Conservation (phyloP, 441 rosid species). For the Syzygium syzygioides region DNA sequence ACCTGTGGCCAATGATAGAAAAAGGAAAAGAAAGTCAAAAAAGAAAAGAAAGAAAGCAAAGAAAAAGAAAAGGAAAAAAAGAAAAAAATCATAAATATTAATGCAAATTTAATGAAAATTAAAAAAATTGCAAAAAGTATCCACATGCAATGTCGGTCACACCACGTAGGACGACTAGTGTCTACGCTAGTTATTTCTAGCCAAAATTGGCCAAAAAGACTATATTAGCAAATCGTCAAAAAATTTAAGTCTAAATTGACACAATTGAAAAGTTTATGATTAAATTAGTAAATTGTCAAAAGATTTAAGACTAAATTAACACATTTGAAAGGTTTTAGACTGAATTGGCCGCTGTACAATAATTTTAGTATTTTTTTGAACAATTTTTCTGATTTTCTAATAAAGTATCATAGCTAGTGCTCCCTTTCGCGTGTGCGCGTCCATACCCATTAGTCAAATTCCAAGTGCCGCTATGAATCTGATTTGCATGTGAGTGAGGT, state of each 20-base stretch:
- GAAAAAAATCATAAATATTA: background rate
- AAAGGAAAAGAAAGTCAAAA: background rate
- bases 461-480: background rate
- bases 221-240: background rate
- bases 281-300: background rate
- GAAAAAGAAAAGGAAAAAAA: background rate
- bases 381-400: background rate
- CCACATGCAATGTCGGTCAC: background rate
- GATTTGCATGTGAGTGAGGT: background rate
- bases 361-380: background rate
- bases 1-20: background rate
- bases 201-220: background rate
- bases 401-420: background rate
- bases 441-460: background rate
- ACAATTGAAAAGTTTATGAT: rapidly evolving
- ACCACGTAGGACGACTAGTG: too few relatives aligned
- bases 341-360: background rate
- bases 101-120: too few relatives aligned
- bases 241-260: background rate
- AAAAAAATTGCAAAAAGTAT: background rate
- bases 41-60: background rate
- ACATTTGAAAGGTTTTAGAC: background rate
- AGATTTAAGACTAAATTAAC: background rate
- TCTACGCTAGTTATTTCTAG: too few relatives aligned
- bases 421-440: background rate